Evolutionary conservation across 305 asterid genomes (phyloP).

Genomic region (Fraxinus nigra): DNA sequence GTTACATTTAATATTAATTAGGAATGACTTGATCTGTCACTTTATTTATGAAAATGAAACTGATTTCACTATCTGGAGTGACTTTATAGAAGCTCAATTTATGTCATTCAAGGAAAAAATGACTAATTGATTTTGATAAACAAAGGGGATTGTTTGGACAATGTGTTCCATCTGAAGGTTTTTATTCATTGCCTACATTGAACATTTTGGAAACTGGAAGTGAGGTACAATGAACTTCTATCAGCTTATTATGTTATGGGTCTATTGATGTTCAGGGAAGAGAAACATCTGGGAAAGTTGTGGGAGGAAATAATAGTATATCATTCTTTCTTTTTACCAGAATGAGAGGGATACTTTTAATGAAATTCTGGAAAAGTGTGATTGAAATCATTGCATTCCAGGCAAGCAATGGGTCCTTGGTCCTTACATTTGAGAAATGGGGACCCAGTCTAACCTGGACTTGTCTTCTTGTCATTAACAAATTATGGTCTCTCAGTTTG

Average conservation of each 20-base stretch:
- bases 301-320: conserved; percentile 3
- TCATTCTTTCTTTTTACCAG: background rate
- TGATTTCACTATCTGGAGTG: background rate
- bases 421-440: background rate
- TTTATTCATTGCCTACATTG: conserved; percentile 10
- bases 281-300: background rate
- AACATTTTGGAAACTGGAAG: conserved; percentile 12
- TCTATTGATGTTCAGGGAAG: conserved; percentile 8
- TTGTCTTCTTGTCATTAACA: conserved; percentile 9
- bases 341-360: background rate
- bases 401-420: background rate
- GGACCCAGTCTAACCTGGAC: conserved; percentile 5
- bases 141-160: conserved; percentile 7
- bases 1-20: background rate
- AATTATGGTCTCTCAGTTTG: background rate
- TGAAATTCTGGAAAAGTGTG: background rate
- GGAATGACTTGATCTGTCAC: background rate
- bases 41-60: conserved; percentile 2
- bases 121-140: background rate
- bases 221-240: background rate
- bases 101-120: background rate
- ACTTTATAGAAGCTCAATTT: background rate
- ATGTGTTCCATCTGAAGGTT: conserved; percentile 7
- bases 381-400: background rate
- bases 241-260: conserved; percentile 4